A percentile compares a stretch with the other conserved stretches of the same genome.
phyloP scores from a whole-genome alignment of 1,139 yeast species.

The Arxiozyma bovina region DNA sequence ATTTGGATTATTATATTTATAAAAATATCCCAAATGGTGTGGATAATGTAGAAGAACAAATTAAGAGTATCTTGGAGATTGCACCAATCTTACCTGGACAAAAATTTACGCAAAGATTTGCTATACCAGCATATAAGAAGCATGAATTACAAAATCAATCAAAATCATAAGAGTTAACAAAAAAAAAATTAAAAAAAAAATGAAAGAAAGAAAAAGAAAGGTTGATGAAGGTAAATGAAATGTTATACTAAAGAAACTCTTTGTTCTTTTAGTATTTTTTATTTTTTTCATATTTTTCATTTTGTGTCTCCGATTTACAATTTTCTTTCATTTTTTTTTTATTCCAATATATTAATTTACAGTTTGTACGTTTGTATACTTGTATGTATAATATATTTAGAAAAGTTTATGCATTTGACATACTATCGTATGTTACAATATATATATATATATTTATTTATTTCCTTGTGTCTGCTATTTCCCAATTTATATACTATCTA shows the following conservation, averaged over 20 bases:
- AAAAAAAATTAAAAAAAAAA: neutral
- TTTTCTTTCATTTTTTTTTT: neutral
- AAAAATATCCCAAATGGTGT: constrained; percentile 42
- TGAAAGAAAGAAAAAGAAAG: too few species aligned
- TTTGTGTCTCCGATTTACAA: too few species aligned
- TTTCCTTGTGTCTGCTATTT: neutral
- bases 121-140: constrained; percentile 60
- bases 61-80: constrained; percentile 47
- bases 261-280: neutral
- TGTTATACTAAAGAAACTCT: neutral
- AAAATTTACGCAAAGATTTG: constrained; percentile 49
- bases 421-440: neutral
- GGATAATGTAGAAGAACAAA: constrained; percentile 42
- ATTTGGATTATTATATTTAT: constrained; percentile 57
- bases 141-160: constrained; percentile 24
- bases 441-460: too few species aligned
- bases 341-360: neutral
- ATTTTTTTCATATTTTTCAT: too few species aligned
- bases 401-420: neutral
- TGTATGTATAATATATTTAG: neutral
- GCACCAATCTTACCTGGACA: constrained; percentile 80
- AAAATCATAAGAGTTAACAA: neutral
- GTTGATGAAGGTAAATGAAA: too few species aligned
- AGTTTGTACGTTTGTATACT: neutral
- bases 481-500: neutral